Evolutionary conservation across 2,329 filamentous ascomycete genomes (phyloP), one percentile per base, ranked within the genome.

Genomic region (Harringtonia aguacate): DNA sequence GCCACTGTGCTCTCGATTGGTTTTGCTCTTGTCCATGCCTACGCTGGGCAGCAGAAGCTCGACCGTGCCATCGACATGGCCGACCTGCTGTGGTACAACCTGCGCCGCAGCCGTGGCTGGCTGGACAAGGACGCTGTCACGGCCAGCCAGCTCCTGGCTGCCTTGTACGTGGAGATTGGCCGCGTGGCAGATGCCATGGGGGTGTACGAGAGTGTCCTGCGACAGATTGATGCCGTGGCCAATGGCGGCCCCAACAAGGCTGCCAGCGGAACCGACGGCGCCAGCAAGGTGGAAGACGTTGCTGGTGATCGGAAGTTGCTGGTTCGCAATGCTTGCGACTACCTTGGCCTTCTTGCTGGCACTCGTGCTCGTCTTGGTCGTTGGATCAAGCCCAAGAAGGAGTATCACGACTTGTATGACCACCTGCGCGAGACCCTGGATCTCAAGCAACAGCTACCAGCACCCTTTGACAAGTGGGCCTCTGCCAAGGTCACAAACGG

Each of bases 41-140:
- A 62, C 47, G 50, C 54, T 4, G 52, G 53, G 2, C 53, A 55
- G 9, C 46, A 46, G 17, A 54, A 59, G 39, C 44, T 54, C 6
- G 53, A 56, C 29, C 51, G 52, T 20, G 59, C 59, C 38, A 48
- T 59, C 39, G 53, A 52, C 1, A 51, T 61, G 10, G 57, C 55
- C 46, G 56, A 60, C 36, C 55, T 52, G 15, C 52, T 62, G 17
- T 59, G 56, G 51, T 61, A 61, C 48, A 61, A 62, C 48, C 50
- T 61, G 44, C 58, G 58, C 2, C 55, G 58, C 37, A 54, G 54
- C 36, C 58, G 56, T 9, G 59, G 59, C 34, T 54, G 54, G 22
- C 53, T 61, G 21, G 55, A 61, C 48, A 36, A 38, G 2, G 51
- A 58, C 33, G 50, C 58, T 2, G 52, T 61, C 15, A 47, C 52